Percentiles rank a stretch among this genome's conserved stretches.
These are phyloP conservation scores for Termitomyces sp. DNA, from an alignment of 768 basidiomycete genomes.

Conservation along the genomic window DNA sequence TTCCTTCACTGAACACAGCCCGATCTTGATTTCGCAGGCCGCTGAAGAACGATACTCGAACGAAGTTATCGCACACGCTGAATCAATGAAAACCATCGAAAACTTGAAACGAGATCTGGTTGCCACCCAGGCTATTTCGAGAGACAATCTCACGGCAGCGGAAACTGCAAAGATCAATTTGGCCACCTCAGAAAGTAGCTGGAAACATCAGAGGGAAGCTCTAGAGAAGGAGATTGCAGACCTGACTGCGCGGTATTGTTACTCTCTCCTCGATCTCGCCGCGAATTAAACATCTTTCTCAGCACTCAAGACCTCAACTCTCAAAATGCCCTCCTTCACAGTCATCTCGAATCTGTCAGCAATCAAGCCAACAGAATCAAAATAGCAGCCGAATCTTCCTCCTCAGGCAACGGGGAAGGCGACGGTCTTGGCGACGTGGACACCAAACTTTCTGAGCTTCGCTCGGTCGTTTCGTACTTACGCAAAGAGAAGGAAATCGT, in stretches of 20 bases:
- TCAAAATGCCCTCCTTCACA: conserved; percentile 74
- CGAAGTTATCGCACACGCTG: conserved; percentile 83
- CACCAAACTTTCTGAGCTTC: conserved; percentile 64
- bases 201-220: conserved; percentile 72
- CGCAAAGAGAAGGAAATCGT: conserved; percentile 91
- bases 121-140: conserved; percentile 41
- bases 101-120: conserved; percentile 58
- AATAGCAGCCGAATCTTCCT: conserved; percentile 54
- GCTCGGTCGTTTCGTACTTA: conserved; percentile 74
- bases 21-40: conserved; percentile 28
- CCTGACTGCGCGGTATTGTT: conserved; percentile 57
- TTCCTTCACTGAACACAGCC: neutral
- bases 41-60: conserved; percentile 79
- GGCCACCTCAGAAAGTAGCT: conserved; percentile 65
- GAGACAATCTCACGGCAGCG: conserved; percentile 55
- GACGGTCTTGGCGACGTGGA: conserved; percentile 49
- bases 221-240: conserved; percentile 76
- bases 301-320: conserved; percentile 70
- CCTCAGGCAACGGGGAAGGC: conserved; percentile 33
- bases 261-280: neutral
- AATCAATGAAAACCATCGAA: conserved; percentile 70
- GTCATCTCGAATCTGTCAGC: conserved; percentile 81
- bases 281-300: neutral
- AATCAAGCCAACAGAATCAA: conserved; percentile 79
- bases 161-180: conserved; percentile 77